These are phyloP conservation scores for Nakazawaea ishiwadae DNA, from an alignment of 805 yeast species.

Conservation along the genomic window DNA sequence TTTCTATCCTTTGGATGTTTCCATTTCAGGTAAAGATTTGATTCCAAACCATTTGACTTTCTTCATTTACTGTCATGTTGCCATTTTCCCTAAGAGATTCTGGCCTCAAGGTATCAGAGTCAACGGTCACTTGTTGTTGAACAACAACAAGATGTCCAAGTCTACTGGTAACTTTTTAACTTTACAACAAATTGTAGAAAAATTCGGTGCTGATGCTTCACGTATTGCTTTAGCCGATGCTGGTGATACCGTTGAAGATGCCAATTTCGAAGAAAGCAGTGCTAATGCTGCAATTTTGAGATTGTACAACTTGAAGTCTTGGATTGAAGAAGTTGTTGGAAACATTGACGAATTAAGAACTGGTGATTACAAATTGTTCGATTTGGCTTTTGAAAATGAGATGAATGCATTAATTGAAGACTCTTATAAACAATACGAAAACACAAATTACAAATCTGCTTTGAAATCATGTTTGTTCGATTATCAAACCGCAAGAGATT, in stretches of 20 bases:
- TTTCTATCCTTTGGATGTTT: conserved; percentile 90
- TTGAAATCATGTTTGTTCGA: conserved; percentile 90
- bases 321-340: conserved; percentile 79
- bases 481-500: conserved; percentile 92
- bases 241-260: conserved; percentile 96
- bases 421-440: conserved; percentile 64
- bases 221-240: conserved; percentile 98
- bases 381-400: conserved; percentile 88
- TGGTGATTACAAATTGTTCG: conserved; percentile 66
- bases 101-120: conserved; percentile 96
- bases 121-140: conserved; percentile 92
- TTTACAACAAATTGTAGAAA: conserved; percentile 72
- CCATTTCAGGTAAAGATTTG: conserved; percentile 94
- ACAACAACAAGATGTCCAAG: conserved; percentile 97
- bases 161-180: conserved; percentile 97
- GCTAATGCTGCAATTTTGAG: conserved; percentile 98
- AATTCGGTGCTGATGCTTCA: conserved; percentile 96
- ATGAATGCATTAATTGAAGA: conserved; percentile 77
- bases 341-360: conserved; percentile 50
- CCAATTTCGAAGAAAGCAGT: conserved; percentile 92
- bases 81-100: conserved; percentile 81
- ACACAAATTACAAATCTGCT: conserved; percentile 81
- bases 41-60: conserved; percentile 96
- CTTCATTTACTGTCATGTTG: conserved; percentile 89
- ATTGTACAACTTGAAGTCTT: conserved; percentile 85